These are phyloP conservation scores for Galerina marginata DNA, from an alignment of 768 basidiomycete genomes.

Conservation along the genomic window DNA sequence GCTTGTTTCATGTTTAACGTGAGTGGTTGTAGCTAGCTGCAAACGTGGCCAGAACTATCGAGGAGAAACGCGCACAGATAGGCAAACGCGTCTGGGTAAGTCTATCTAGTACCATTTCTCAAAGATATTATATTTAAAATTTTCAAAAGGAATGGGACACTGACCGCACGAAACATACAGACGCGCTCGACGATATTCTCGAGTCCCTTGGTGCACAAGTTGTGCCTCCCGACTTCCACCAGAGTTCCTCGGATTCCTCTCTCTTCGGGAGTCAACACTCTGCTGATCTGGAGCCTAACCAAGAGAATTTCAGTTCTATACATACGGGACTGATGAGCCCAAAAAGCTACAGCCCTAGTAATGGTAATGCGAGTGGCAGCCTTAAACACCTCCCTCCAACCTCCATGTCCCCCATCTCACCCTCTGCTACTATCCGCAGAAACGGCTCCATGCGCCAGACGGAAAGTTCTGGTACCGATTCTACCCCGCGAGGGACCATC, in stretches of 20 bases:
- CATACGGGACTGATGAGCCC: constrained; percentile 2
- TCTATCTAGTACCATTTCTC: not conserved
- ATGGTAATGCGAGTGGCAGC: not conserved
- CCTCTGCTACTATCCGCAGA: constrained; percentile 36
- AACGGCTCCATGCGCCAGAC: constrained; percentile 19
- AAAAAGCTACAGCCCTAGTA: constrained; percentile 14
- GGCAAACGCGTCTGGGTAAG: constrained; percentile 66
- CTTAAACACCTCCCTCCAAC: constrained; percentile 10
- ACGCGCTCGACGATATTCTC: constrained; percentile 69
- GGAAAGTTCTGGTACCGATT: not conserved
- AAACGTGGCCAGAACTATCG: constrained; percentile 74
- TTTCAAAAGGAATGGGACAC: constrained; percentile 70
- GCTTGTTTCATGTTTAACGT: not conserved
- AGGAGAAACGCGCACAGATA: constrained; percentile 68
- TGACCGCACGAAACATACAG: constrained; percentile 60
- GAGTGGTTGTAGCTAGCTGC: constrained; percentile 62
- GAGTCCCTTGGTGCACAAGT: constrained; percentile 74
- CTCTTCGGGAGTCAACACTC: constrained; percentile 78
- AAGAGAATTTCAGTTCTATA: not conserved
- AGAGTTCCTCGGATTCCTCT: constrained; percentile 68
- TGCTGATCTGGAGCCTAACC: constrained; percentile 47
- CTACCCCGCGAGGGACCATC: constrained; percentile 4
- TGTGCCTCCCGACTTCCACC: constrained; percentile 81
- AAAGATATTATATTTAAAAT: not conserved
- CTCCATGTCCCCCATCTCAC: constrained; percentile 33